phyloP scores from a whole-genome alignment of 306 rosid genomes.

The Vigna mungo region DNA sequence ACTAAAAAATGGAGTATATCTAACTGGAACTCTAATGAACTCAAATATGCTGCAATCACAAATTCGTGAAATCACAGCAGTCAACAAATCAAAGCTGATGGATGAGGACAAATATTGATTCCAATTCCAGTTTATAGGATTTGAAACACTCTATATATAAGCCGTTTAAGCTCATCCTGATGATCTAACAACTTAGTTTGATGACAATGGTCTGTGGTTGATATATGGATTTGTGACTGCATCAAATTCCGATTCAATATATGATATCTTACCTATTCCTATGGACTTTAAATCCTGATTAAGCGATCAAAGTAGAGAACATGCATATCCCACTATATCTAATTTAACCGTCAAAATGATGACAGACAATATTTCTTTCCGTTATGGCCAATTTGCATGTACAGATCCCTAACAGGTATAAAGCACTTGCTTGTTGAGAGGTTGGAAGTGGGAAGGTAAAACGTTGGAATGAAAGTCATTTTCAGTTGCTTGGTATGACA shows the following conservation, averaged over 20 bases:
- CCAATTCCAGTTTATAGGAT: not conserved
- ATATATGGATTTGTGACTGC: not conserved
- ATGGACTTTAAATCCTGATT: not conserved
- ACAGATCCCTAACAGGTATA: not conserved
- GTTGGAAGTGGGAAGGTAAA: conserved; percentile 8
- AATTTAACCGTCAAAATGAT: conserved; percentile 17
- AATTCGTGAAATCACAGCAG: not conserved
- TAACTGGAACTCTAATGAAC: not conserved
- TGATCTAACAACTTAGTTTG: not conserved
- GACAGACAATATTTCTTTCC: not conserved
- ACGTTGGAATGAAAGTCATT: not conserved
- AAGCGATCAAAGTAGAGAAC: not conserved
- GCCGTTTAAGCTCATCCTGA: not conserved
- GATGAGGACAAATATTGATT: not conserved
- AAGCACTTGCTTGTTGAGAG: not conserved
- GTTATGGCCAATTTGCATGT: not conserved
- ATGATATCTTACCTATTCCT: not conserved
- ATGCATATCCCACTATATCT: not conserved
- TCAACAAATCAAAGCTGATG: not conserved
- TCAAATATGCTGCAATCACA: not conserved
- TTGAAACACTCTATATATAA: not conserved
- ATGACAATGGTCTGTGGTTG: not conserved
- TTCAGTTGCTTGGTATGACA: not conserved
- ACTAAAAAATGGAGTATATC: not conserved
- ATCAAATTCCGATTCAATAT: not conserved